Evolutionary conservation across 225 moss, liverwort and hornwort species (phyloP).

Genomic region (Physcomitrellopsis africana): DNA sequence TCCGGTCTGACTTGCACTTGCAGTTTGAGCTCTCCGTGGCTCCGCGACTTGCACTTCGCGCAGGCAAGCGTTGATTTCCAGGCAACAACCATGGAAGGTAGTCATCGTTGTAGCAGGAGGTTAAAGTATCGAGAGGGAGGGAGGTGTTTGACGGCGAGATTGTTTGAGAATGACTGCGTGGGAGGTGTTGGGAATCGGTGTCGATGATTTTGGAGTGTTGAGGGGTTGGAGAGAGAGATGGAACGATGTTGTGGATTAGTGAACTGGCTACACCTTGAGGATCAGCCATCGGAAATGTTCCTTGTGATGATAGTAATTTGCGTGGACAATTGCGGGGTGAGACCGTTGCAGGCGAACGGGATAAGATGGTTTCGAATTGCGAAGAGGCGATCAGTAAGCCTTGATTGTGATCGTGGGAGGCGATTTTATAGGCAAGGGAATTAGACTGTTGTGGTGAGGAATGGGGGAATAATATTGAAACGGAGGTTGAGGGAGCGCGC

Average conservation of each 20-base stretch:
- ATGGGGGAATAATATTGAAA: conserved; percentile 21
- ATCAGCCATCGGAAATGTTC: conserved; percentile 4
- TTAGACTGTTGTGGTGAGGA: conserved; percentile 10
- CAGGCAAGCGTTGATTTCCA: too few species aligned
- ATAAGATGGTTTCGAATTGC: not conserved
- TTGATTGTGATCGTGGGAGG: not conserved
- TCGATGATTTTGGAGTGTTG: conserved; percentile 14
- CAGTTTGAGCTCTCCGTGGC: too few species aligned
- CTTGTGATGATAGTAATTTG: conserved; percentile 10
- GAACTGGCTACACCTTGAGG: conserved; percentile 15
- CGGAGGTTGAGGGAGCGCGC: conserved; percentile 25
- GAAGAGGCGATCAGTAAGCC: conserved; percentile 10
- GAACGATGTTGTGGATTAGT: conserved; percentile 27
- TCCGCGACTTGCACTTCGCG: too few species aligned
- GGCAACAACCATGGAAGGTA: too few species aligned
- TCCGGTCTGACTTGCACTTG: too few species aligned
- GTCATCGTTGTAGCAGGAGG: too few species aligned
- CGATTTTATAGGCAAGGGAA: conserved; percentile 9
- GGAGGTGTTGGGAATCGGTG: conserved; percentile 18
- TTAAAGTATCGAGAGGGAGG: too few species aligned
- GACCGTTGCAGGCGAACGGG: not conserved
- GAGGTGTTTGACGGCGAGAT: too few species aligned
- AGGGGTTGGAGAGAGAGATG: not conserved
- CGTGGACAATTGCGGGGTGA: conserved; percentile 5
- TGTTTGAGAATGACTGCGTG: not conserved